Percentiles rank a stretch among this genome's conserved stretches.
These are phyloP conservation scores for Solanum hybrid DNA, from an alignment of 305 asterid species.

Conservation along the genomic window DNA sequence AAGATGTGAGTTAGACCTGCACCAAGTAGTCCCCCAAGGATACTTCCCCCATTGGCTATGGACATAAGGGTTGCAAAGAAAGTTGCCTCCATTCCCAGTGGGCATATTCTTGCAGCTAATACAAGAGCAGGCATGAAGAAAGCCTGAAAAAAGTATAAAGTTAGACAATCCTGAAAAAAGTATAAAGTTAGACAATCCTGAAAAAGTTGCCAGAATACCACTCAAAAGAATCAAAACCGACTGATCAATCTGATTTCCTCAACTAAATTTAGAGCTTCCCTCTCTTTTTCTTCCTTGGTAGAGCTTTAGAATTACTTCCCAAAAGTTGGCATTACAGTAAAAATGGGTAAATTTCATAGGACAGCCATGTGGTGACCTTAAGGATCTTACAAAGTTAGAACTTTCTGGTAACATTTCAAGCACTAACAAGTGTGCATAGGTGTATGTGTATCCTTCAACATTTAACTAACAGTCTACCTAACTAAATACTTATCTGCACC, in stretches of 20 bases:
- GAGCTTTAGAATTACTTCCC: neutral
- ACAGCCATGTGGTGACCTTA: neutral
- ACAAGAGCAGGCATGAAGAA: slow-evolving; percentile 96
- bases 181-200: neutral
- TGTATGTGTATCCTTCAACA: neutral
- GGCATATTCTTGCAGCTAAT: slow-evolving; percentile 85
- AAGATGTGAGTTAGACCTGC: slow-evolving; percentile 80
- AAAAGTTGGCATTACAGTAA: neutral
- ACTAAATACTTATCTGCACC: neutral
- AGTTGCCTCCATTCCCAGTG: slow-evolving; percentile 91
- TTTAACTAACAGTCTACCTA: neutral
- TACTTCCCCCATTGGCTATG: slow-evolving; percentile 77
- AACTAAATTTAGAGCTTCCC: neutral
- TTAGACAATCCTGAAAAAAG: too few relatives aligned
- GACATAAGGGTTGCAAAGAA: slow-evolving; percentile 95
- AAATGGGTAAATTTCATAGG: neutral
- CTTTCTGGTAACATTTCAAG: neutral
- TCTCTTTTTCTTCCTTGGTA: neutral
- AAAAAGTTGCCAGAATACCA: neutral
- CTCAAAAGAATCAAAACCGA: neutral
- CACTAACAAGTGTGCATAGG: neutral
- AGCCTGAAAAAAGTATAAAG: too few relatives aligned
- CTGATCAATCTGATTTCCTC: neutral
- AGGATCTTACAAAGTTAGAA: neutral
- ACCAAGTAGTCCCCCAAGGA: slow-evolving; percentile 79